Conservation (phyloP, 371 early-diverging fungal genomes). For the Rhizomucor pusillus region DNA sequence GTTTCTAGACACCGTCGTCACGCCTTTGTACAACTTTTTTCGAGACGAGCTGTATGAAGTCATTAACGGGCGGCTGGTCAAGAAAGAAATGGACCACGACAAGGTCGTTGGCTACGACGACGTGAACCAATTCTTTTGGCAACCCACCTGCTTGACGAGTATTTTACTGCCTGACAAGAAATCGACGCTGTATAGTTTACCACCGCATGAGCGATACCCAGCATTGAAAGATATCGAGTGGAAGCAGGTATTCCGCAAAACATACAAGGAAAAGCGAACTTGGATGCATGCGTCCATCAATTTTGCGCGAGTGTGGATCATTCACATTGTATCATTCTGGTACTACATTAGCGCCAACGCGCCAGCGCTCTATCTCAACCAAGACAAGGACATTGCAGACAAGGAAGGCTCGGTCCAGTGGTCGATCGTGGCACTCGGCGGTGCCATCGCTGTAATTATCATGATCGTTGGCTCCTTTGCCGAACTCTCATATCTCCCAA, state of each 20-base stretch:
- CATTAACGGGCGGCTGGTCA: constrained; percentile 67
- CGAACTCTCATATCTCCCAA: constrained; percentile 71
- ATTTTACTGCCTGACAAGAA: constrained; percentile 50
- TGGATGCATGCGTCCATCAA: constrained; percentile 85
- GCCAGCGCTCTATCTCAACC: constrained; percentile 60
- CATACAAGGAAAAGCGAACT: constrained; percentile 85
- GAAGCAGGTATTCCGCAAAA: constrained; percentile 74
- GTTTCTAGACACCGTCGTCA: constrained; percentile 69
- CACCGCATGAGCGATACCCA: constrained; percentile 65
- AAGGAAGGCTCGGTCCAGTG: constrained; percentile 53
- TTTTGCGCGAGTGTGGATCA: constrained; percentile 86
- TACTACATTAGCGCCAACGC: constrained; percentile 79
- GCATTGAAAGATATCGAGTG: constrained; percentile 69
- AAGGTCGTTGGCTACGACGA: constrained; percentile 86
- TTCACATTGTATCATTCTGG: constrained; percentile 81
- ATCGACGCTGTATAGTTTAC: constrained; percentile 54
- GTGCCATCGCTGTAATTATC: constrained; percentile 68
- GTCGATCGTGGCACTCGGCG: constrained; percentile 76
- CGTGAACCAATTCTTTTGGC: constrained; percentile 88
- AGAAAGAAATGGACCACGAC: constrained; percentile 81
- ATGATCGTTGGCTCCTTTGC: constrained; percentile 66
- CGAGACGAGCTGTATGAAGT: constrained; percentile 77
- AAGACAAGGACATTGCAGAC: constrained; percentile 36
- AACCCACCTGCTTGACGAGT: constrained; percentile 61
- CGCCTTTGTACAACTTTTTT: constrained; percentile 77